Evolutionary conservation across 345 rosid species (phyloP), one percentile per base, ranked within the genome.

Genomic region (Hibiscus syriacus): DNA sequence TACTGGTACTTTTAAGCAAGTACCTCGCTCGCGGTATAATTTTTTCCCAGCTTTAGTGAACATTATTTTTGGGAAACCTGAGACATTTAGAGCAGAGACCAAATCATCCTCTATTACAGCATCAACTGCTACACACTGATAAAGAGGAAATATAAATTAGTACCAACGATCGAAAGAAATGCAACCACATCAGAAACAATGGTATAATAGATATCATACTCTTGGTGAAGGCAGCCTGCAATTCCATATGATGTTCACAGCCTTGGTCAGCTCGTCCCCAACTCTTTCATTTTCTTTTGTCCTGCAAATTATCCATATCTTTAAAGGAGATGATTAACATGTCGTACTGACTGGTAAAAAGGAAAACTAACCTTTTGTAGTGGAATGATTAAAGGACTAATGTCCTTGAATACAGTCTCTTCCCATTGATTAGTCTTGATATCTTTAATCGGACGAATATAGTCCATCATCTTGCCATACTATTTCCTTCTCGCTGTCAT

Each of bases 401-500:
- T 87, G 74, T 90, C 97, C 78, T 88, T 88, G 70, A 87, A 88
- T 29, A 87, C 90, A 0, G 89, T 69, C 76, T 88, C 97, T 70
- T 93, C 96, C 98, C 98, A 93, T 68, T 90, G 88, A 1, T 79
- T 78, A 67, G 82, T 41, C n/a, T 78, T 88, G 45, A 93, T 83
- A 71, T 90, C 87, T 82, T 93, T 93, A 64, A 93, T 86, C 1
- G 97, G 94, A 52, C 93, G 87, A 63, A 93, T 93, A 64, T 87
- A 90, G 59, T 90, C n/a, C 77, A 80, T 93, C 98, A 73, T 93
- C 98, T 72, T 84, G 84, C 98, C 98, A 93, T 39, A 84, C 94
- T 64, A 88, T 79, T 80, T 93, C 97, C 67, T 88, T 78, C 66
- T 90, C 92, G 61, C 72, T 71, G 36, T 87, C 93, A 72, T 83